Evolutionary conservation across 2,329 filamentous ascomycete species (phyloP), one percentile per base, ranked within the genome.

Genomic region (Paecilomyces sp.): DNA sequence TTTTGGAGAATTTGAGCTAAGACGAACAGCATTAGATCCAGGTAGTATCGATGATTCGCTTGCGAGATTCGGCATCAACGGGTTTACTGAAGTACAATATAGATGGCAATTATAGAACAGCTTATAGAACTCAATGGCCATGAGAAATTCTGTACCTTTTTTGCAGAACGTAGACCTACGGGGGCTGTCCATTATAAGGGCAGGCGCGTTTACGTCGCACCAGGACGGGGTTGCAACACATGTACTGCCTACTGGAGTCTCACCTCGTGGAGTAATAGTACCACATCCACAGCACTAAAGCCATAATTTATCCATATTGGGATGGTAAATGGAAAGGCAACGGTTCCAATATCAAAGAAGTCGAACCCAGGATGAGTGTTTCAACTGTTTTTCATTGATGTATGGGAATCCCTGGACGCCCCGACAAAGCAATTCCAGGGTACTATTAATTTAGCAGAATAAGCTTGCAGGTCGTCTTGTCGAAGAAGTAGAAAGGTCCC

Each of bases 1-100:
- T 72, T 90, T 90, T 77, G 85, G 85, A 0, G 87, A 90, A 72
- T 75, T 87, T 61, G 87, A 90, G 72, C 67, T 89, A 65, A 71
- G 81, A 58, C 73, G 72, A 58, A 64, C 60, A 54, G 69, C 72
- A 30, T 61, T 78, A 58, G 61, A 62, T 18, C 47, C 66, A 8
- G 66, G 63, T 33, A 65, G 62, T 50, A 65, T 74, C 41, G 62
- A 66, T 53, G 62, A 58, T 54, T 60, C 69, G 58, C 63, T 78
- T 60, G 60, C 63, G 51, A 66, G 25, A 59, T 74, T 66, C 65
- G 72, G 67, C 8, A 63, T 79, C 41, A 62, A 63, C 12, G 72
- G 63, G 0, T 81, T 77, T 70, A 60, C 36, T 33, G 75, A 80
- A 66, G 33, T 76, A 41, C 18, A 11, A 30, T 81, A 81, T 72